Base-by-base conservation (phyloP, 2,329 filamentous ascomycete genomes). In the Calonectria multiphialidica region DNA sequence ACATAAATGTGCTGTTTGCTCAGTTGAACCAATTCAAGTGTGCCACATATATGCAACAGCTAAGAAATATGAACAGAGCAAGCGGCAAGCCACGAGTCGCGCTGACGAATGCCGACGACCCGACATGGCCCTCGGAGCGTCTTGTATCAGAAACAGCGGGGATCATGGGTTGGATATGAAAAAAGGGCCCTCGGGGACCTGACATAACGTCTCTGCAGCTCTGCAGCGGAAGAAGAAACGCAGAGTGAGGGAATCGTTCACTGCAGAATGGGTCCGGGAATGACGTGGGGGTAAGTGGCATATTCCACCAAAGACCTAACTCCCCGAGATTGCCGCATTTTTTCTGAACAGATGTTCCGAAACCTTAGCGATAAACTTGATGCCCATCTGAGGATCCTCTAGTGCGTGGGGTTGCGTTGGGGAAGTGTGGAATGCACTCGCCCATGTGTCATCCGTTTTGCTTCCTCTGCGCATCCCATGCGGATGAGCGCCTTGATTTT, bases 311-410 rank as follows among this genome's bases (percentile, higher is more conserved):
- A 37, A 12, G 13, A 25, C n/a, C 45, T 23, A 67, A 71, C 64
- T 67, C 57, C 69, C 69, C 69, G 69, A 67, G 47, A 45, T 63
- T 63, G 57, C 57, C 69, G 63, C 35, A 45, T 37, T 63, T 67
- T 40, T 62, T 66, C 40, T 66, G 8, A n/a, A 49, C 37, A 40
- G 69, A 23, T n/a, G 30, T 47, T 67, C 28, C 61, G 40, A 44
- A 71, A 64, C 47, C 47, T 67, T 62, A 59, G 45, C 37, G 35
- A 53, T 68, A 62, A 35, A 44, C 66, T 62, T 53, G 55, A 28
- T 62, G 66, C 23, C 28, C 25, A 21, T 44, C 15, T 40, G 57
- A 53, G 66, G 44, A 42, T 30, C 18, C 35, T 59, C 15, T n/a
- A 37, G 35, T 5, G 25, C 66, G 66, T 68, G 45, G 64, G 44